These are phyloP conservation scores for Forsythia suspensa DNA, from an alignment of 257 asterid genomes.

Conservation along the genomic window DNA sequence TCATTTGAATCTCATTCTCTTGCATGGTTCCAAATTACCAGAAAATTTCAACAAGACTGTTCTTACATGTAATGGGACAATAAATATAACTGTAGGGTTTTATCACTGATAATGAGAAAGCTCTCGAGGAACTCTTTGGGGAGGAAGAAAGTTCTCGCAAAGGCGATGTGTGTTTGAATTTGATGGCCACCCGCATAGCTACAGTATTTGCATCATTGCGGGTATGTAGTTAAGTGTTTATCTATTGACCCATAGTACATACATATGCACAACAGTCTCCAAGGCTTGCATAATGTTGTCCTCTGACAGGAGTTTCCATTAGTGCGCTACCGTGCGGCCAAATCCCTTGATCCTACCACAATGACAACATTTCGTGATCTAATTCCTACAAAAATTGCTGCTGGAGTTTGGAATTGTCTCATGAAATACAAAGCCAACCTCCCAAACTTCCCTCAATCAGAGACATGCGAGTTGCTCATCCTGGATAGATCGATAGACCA, in stretches of 20 bases:
- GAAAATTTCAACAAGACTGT: conserved; percentile 14
- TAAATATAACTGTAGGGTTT: conserved; percentile 60
- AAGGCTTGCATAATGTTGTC: conserved; percentile 21
- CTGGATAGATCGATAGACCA: conserved; percentile 96
- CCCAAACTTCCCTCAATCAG: conserved; percentile 83
- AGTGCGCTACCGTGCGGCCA: conserved; percentile 92
- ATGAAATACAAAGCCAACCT: conserved; percentile 72
- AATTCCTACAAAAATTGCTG: conserved; percentile 97
- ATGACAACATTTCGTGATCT: conserved; percentile 95
- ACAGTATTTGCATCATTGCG: conserved; percentile 91
- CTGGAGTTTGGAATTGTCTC: conserved; percentile 90
- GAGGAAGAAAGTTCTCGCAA: conserved; percentile 83
- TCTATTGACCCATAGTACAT: conserved; percentile 9
- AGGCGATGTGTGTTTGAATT: conserved; percentile 76
- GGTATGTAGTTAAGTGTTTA: conserved; percentile 45
- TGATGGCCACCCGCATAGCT: conserved; percentile 91
- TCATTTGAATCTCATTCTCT: not conserved
- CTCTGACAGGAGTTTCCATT: conserved; percentile 86
- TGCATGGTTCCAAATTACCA: not conserved
- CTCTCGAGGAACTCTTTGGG: conserved; percentile 93
- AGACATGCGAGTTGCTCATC: conserved; percentile 96
- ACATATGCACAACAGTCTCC: not conserved
- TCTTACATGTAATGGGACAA: conserved; percentile 1
- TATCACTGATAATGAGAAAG: conserved; percentile 90
- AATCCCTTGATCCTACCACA: conserved; percentile 87